Evolutionary conservation across 805 yeast genomes (phyloP).

Genomic region (Helenozyma baotianmanensis): DNA sequence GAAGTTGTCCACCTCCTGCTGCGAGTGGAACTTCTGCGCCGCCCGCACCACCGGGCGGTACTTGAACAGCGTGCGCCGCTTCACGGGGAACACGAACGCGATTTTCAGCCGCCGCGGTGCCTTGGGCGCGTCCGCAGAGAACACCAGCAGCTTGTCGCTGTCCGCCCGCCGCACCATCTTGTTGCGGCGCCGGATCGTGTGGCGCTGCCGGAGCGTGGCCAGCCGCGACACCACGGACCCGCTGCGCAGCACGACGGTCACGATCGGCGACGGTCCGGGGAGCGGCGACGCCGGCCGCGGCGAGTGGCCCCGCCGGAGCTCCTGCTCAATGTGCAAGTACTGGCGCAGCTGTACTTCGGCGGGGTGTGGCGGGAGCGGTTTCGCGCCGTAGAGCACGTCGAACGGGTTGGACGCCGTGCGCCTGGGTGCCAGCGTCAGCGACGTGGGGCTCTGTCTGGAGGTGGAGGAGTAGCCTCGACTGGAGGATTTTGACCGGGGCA

Average conservation of each 20-base stretch:
- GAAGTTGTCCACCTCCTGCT: slow-evolving; percentile 13
- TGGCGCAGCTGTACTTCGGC: slow-evolving; percentile 7
- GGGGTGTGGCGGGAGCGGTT: neutral
- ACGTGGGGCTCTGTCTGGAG: no score
- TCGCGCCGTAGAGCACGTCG: slow-evolving; percentile 9
- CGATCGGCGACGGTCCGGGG: slow-evolving; percentile 5
- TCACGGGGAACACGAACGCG: slow-evolving; percentile 31
- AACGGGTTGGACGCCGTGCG: slow-evolving; percentile 10
- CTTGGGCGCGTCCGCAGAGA: slow-evolving; percentile 4
- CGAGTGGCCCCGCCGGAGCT: slow-evolving; percentile 9
- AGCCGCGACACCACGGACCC: slow-evolving; percentile 27
- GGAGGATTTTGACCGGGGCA: neutral
- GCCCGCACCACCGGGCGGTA: slow-evolving; percentile 17
- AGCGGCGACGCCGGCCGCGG: neutral
- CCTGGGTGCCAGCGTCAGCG: no score
- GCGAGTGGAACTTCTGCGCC: slow-evolving; percentile 16
- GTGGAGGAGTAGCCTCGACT: neutral
- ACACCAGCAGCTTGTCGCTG: slow-evolving; percentile 6
- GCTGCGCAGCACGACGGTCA: slow-evolving; percentile 17
- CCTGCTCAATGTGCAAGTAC: slow-evolving; percentile 14
- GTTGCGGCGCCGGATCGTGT: slow-evolving; percentile 25
- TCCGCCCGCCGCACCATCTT: slow-evolving; percentile 20
- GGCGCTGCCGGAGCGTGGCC: slow-evolving; percentile 30
- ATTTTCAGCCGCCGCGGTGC: slow-evolving; percentile 3
- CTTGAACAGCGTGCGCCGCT: slow-evolving; percentile 27